Base-by-base conservation (phyloP, 1,139 yeast species). In the Suhomyces terraborum region DNA sequence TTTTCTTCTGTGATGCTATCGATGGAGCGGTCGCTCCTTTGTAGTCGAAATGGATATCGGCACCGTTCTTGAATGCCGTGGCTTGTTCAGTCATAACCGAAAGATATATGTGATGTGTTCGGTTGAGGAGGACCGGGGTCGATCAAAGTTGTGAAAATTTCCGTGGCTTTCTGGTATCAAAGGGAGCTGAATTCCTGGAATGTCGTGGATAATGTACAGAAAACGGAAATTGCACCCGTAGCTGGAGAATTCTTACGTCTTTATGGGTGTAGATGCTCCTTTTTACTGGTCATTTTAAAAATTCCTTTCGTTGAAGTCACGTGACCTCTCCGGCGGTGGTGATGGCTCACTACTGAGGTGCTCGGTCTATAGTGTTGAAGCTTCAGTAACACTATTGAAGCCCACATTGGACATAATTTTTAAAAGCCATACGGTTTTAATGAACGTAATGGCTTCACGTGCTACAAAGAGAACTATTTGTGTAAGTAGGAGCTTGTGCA, bases 41-140 rank as follows among this genome's bases (percentile, higher is more conserved):
- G 47, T 80, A 80, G 51, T 82, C 86, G 57, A 83, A 82, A 53
- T 79, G 80, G 31, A 82, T 73, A 56, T 75, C 75, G 43, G 79
- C 75, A 14, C 88, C 89, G 48, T 67, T 67, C 30, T 51, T 63
- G 40, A 56, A 62, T 41, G 47, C 42, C 8, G 35, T 36, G 17
- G 40, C 37, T 26, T 36, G 30, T 17, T 40, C 43, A 19, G 40
- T 40, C 43, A 40, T 40, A 16, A 13, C 24, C 12, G 27, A 8
- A 4, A n/a, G 14, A 12, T 14, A 13, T 20, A 21, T 8, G 25
- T 14, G 27, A 33, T 22, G 22, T 14, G 22, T 20, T 19, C 26
- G 12, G n/a, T 16, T 27, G 17, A 18, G 9, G 27, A 12, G 4
- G 23, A 16, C 10, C 26, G 7, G 20, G 26, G 6, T 29, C 13